phyloP scores from a whole-genome alignment of 1,284 basidiomycete species.

The Cutaneotrichosporon curvatum region DNA sequence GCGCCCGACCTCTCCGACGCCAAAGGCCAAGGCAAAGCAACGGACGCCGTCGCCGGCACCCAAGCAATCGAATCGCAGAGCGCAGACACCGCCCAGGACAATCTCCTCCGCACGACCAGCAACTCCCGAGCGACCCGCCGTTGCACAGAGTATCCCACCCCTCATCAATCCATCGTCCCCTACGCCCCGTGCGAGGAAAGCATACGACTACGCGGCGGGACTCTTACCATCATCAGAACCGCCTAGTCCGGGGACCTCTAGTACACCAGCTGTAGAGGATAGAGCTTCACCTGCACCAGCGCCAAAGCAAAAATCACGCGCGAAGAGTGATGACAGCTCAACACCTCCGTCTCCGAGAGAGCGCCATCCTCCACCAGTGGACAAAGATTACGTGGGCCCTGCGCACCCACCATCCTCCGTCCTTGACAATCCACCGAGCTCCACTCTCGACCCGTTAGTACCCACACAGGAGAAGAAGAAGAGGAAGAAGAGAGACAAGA shows the following conservation, averaged over 20 bases:
- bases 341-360: not conserved
- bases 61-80: not conserved
- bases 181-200: conserved; percentile 2
- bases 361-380: not conserved
- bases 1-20: not conserved
- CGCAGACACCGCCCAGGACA: conserved; percentile 1
- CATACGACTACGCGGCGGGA: conserved; percentile 7
- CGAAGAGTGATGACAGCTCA: not conserved
- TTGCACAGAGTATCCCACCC: not conserved
- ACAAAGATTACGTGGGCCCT: no score
- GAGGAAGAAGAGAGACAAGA: conserved; percentile 24
- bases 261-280: not conserved
- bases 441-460: conserved; percentile 13
- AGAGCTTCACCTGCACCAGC: not conserved
- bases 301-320: not conserved
- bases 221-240: conserved; percentile 5
- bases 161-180: conserved; percentile 12
- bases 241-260: not conserved
- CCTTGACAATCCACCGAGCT: conserved; percentile 1
- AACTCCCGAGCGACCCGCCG: not conserved
- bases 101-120: conserved; percentile 5
- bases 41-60: not conserved
- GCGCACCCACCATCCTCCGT: not conserved
- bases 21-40: not conserved
- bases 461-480: conserved; percentile 14